Base-by-base conservation (phyloP, 345 rosid genomes). In the Erucastrum elatum region DNA sequence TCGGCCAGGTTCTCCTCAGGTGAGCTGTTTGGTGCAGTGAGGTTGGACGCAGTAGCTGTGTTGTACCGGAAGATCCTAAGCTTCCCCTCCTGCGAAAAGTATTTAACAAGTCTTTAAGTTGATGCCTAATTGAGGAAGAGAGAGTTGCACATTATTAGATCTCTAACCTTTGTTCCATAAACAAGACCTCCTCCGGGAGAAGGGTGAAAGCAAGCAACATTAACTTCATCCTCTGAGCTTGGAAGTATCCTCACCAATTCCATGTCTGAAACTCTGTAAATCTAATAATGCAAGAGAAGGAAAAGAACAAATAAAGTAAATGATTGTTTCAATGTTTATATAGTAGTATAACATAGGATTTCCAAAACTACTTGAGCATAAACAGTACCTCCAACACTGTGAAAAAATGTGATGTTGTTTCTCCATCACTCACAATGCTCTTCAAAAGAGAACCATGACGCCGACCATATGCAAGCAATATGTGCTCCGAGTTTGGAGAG, bases 201-300 rank as follows among this genome's bases (percentile, higher is more conserved):
- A 80, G 98, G 98, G 86, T 94, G 98, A 82, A 90, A 94, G 84
- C 97, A 91, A 64, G 98, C 98, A 72, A 94, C 98, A 84, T 94
- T 94, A 80, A 94, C 98, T 86, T 94, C 98, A 81, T 94, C 98
- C 83, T 94, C 98, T 29, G 94, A 90, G 80, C 97, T 94, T 25
- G 97, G 97, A 71, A 91, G 95, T 73, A 94, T 95, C 85, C 91
- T 87, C 55, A 91, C 95, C 67, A 94, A 88, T 80, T 91, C 95
- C 97, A 94, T 91, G 75, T 91, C 94, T 41, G 95, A 90, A 82
- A 94, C 97, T 88, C 97, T 88, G 78, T 89, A 94, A 21, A 94
- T 90, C 98, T 93, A 84, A 79, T 29, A 2, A 29, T 72, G 85
- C 26, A 91, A 37, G 17, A 25, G 74, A 63, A 27, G 1, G 63